Base-by-base conservation (phyloP, 352 stramenopile genomes). In the Pythium folliculosum region DNA sequence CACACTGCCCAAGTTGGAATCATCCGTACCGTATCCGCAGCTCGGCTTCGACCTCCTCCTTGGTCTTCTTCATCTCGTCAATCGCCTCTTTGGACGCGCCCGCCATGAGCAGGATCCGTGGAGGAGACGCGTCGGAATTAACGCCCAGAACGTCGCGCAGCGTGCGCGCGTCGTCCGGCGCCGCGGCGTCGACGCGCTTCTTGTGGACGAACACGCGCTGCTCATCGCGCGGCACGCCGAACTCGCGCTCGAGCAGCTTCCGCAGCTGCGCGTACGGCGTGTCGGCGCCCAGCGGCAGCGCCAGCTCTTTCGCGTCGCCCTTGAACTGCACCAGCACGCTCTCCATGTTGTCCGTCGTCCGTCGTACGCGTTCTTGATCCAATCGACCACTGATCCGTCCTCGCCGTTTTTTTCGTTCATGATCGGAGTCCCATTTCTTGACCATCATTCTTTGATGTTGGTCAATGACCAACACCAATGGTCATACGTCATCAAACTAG, bases 201-300 rank as follows among this genome's bases (percentile, higher is more conserved):
- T 78, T 82, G 49, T 78, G 73, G 63, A 87, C 73, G 67, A 92
- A 89, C 32, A 88, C 69, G 40, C 84, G 76, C 69, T 90, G 84
- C 5, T 72, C 72, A 5, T 90, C 84, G 14, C 13, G 44, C 4
- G 73, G 47, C 0, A 90, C 70, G 25, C 35, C 25, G 25, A 82
- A 56, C 25, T 70, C 45, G 9, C 40, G 22, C 45, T 73, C 67
- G 13, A 92, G 63, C 22, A 78, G 23, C 3, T 62, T 45, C 53
- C 89, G 84, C 16, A 88, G 47, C 40, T 86, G 57, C 17, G 27
- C 71, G 13, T 81, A 63, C 22, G 77, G 81, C 10, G 77, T 75
- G 10, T 60, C 16, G 1, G 23, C 27, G 12, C 55, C 65, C 13
- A 63, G 40, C 0, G 75, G 52, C 13, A 92, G 58, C 25, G 43